These are phyloP conservation scores for Ceratocystis lukuohia DNA, from an alignment of 2,329 filamentous ascomycete genomes.

Conservation along the genomic window DNA sequence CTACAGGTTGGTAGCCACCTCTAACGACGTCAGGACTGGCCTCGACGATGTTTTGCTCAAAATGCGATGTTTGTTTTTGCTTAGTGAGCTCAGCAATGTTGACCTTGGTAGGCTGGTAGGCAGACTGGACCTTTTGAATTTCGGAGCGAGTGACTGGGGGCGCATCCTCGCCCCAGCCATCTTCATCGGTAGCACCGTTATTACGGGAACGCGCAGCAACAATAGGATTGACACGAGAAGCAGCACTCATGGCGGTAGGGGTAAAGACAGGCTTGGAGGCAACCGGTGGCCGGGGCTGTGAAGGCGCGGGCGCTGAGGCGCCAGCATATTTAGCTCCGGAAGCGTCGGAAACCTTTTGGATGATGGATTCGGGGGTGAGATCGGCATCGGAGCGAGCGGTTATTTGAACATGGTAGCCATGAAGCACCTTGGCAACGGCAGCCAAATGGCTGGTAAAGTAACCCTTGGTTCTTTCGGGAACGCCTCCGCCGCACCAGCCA, in stretches of 20 bases:
- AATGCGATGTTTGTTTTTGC: constrained; percentile 35
- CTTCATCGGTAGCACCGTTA: constrained; percentile 49
- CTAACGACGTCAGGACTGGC: constrained; percentile 51
- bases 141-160: constrained; percentile 78
- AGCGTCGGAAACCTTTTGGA: constrained; percentile 87
- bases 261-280: constrained; percentile 88
- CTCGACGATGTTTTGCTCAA: constrained; percentile 31
- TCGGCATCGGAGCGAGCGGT: constrained; percentile 86
- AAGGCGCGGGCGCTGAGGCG: constrained; percentile 38
- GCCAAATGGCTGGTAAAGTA: constrained; percentile 94
- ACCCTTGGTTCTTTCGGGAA: constrained; percentile 95
- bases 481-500: constrained; percentile 93
- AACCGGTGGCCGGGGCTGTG: constrained; percentile 41
- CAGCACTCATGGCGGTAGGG: constrained; percentile 45
- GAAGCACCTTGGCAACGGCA: constrained; percentile 79
- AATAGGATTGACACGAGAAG: constrained; percentile 51
- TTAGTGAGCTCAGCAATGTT: constrained; percentile 76
- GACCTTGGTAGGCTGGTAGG: constrained; percentile 91
- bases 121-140: constrained; percentile 80
- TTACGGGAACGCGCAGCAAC: constrained; percentile 49
- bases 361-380: constrained; percentile 71
- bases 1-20: constrained; percentile 83
- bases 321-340: constrained; percentile 89
- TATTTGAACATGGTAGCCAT: constrained; percentile 96
- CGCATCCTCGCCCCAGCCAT: constrained; percentile 91